A percentile compares a stretch with the other conserved stretches of the same genome.
Evolutionary conservation across 2,329 filamentous ascomycete species (phyloP).

Genomic region (Ascochyta clinopodiicola): DNA sequence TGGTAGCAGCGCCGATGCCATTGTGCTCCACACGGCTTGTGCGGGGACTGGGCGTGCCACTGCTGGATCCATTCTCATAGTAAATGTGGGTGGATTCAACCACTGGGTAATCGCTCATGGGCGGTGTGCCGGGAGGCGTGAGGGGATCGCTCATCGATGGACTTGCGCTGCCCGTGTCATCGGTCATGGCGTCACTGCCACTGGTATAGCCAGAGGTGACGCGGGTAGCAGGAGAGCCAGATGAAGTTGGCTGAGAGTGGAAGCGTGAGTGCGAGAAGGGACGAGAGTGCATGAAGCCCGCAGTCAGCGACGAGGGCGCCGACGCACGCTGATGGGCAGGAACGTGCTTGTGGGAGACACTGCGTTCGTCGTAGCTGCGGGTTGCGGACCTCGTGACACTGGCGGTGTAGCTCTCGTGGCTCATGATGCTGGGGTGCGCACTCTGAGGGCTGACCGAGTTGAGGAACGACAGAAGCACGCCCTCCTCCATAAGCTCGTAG

Average conservation of each 20-base stretch:
- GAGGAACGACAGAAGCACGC: slow-evolving; percentile 88
- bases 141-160: slow-evolving; percentile 65
- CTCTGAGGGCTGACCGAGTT: slow-evolving; percentile 66
- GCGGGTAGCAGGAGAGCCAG: slow-evolving; percentile 37
- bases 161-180: slow-evolving; percentile 67
- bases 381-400: slow-evolving; percentile 48
- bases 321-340: slow-evolving; percentile 47
- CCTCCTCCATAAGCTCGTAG: slow-evolving; percentile 97
- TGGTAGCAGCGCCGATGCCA: slow-evolving; percentile 44
- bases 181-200: slow-evolving; percentile 57
- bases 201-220: slow-evolving; percentile 50
- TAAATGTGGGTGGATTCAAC: slow-evolving; percentile 45
- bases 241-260: slow-evolving; percentile 46
- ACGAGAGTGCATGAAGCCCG: slow-evolving; percentile 46
- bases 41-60: slow-evolving; percentile 47
- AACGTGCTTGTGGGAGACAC: slow-evolving; percentile 36
- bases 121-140: slow-evolving; percentile 79
- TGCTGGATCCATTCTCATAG: slow-evolving; percentile 41
- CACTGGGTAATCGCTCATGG: slow-evolving; percentile 63
- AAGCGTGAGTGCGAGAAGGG: slow-evolving; percentile 47
- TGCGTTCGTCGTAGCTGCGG: slow-evolving; percentile 51
- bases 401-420: slow-evolving; percentile 52
- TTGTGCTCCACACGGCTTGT: slow-evolving; percentile 48
- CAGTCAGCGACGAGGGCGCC: slow-evolving; percentile 48
- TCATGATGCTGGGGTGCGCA: slow-evolving; percentile 47